Conservation (phyloP, 768 basidiomycete genomes). For the Pluteus cervinus region DNA sequence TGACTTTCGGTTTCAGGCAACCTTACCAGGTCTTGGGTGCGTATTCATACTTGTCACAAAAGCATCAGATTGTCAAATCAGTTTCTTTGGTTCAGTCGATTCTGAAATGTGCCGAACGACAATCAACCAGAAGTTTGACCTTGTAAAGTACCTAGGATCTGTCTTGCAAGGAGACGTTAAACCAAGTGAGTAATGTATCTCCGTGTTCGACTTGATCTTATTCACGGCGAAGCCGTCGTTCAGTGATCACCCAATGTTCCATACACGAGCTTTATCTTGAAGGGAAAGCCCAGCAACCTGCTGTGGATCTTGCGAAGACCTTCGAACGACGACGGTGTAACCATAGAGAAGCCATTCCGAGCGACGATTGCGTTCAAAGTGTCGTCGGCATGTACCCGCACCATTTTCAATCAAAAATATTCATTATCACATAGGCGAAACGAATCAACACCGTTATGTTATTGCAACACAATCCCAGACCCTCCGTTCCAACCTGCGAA, state of each 20-base stretch:
- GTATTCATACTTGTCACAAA: constrained; percentile 14
- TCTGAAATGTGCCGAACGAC: constrained; percentile 74
- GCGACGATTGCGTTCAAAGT: constrained; percentile 74
- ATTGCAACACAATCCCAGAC: constrained; percentile 77
- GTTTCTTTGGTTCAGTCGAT: constrained; percentile 52
- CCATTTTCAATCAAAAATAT: background rate
- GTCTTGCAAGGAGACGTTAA: constrained; percentile 88
- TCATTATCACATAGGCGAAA: constrained; percentile 42
- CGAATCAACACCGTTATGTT: constrained; percentile 91
- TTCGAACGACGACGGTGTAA: constrained; percentile 96
- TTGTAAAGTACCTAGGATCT: constrained; percentile 64
- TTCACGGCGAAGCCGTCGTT: constrained; percentile 39
- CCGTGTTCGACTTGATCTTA: constrained; percentile 4
- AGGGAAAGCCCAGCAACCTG: constrained; percentile 64
- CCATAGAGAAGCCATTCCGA: constrained; percentile 80
- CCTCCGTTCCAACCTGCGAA: constrained; percentile 64
- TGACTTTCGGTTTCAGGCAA: constrained; percentile 85
- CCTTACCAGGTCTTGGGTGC: constrained; percentile 91
- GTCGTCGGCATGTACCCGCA: constrained; percentile 62
- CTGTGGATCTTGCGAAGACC: constrained; percentile 84
- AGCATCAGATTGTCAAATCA: constrained; percentile 9
- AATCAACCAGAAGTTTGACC: constrained; percentile 64
- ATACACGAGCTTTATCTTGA: constrained; percentile 90
- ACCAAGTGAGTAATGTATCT: constrained; percentile 62
- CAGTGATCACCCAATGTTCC: constrained; percentile 99